Conservation (phyloP, 139 green algal genomes). For the Chlamydomonas sp. region DNA sequence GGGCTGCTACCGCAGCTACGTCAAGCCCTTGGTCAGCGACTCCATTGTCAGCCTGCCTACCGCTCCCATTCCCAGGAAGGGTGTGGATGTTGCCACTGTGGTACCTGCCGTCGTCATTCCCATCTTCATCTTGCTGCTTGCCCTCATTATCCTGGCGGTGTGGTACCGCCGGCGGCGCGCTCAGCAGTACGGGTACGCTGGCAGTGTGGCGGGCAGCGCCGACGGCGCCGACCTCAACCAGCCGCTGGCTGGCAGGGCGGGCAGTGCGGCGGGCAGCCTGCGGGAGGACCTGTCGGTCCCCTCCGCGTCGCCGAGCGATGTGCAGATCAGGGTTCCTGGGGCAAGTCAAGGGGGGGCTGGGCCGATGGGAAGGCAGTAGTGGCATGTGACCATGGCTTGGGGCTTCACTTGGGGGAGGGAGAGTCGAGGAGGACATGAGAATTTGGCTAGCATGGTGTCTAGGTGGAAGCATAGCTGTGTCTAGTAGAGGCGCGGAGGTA, state of each 20-base stretch:
- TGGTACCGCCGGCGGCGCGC: conserved; percentile 28
- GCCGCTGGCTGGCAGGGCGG: background rate
- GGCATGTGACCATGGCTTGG: too few relatives aligned
- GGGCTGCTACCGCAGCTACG: conserved; percentile 32
- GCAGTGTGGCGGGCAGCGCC: background rate
- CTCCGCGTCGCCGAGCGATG: conserved; percentile 18
- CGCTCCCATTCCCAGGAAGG: background rate
- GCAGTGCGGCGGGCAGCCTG: background rate
- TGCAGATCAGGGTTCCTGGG: conserved; percentile 32
- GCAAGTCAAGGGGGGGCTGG: background rate
- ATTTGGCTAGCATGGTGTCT: too few relatives aligned
- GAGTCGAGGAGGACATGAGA: too few relatives aligned
- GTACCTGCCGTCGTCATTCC: conserved; percentile 39
- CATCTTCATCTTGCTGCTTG: conserved; percentile 7
- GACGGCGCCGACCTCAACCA: background rate
- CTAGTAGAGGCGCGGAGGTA: too few relatives aligned
- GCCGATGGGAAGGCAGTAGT: background rate
- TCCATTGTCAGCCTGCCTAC: conserved; percentile 8
- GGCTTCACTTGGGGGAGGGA: too few relatives aligned
- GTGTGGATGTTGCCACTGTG: background rate
- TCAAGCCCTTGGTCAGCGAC: background rate
- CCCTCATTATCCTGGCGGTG: background rate
- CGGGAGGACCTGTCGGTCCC: conserved; percentile 29
- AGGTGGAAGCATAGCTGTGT: too few relatives aligned
- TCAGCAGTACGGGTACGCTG: background rate